Percentiles rank a stretch among this genome's conserved stretches.
phyloP scores from a whole-genome alignment of 768 basidiomycete genomes.

The Pulveroboletus sp. region DNA sequence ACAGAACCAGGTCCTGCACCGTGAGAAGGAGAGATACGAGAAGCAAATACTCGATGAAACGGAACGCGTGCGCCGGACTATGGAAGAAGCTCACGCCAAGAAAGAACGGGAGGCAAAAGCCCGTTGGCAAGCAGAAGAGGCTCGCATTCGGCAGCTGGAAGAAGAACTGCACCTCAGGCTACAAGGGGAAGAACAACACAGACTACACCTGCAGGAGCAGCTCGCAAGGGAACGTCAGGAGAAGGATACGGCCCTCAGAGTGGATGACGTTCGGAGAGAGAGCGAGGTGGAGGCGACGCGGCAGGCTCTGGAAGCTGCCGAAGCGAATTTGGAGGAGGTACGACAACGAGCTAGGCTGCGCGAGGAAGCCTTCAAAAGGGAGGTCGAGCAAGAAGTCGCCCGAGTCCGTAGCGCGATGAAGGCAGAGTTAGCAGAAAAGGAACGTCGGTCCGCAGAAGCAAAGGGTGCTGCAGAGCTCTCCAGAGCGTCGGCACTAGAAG shows the following conservation, averaged over 20 bases:
- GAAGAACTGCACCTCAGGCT: slow-evolving; percentile 27
- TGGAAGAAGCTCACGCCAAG: slow-evolving; percentile 24
- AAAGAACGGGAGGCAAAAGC: slow-evolving; percentile 22
- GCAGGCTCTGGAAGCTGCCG: slow-evolving; percentile 16
- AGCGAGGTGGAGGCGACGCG: slow-evolving; percentile 19
- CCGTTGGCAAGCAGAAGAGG: slow-evolving; percentile 21
- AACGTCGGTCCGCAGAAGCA: slow-evolving; percentile 22
- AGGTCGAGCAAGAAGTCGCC: slow-evolving; percentile 26
- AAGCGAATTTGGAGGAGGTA: slow-evolving; percentile 25
- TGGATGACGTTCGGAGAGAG: slow-evolving; percentile 17
- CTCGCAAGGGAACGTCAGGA: slow-evolving; percentile 20
- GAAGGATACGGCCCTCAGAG: slow-evolving; percentile 12
- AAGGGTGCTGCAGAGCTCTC: slow-evolving; percentile 29
- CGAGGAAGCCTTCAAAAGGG: slow-evolving; percentile 22
- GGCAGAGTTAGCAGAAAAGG: slow-evolving; percentile 17
- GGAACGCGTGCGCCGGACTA: slow-evolving; percentile 19
- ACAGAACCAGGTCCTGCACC: slow-evolving; percentile 18
- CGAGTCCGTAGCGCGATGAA: slow-evolving; percentile 23
- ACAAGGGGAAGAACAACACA: slow-evolving; percentile 27
- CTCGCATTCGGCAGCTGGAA: slow-evolving; percentile 21
- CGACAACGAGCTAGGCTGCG: slow-evolving; percentile 19
- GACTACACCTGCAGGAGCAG: slow-evolving; percentile 23
- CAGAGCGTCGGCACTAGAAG: slow-evolving; percentile 20
- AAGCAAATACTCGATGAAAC: slow-evolving; percentile 23
- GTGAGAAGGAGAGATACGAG: slow-evolving; percentile 24